Conservation (phyloP, 2,329 filamentous ascomycete species). For the Didymella lethalis region DNA sequence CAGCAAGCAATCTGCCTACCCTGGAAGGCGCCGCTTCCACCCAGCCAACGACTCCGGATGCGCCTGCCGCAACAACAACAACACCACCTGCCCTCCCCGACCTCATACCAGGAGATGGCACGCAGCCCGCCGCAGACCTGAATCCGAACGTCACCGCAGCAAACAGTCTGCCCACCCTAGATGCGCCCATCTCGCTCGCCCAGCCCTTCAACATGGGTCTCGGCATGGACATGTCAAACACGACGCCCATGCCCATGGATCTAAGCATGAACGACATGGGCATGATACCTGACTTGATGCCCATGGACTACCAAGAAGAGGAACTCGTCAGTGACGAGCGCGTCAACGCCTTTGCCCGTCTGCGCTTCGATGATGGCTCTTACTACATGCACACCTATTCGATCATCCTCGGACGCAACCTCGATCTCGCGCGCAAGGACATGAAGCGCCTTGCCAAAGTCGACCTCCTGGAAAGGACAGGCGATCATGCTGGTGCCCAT, state of each 20-base stretch:
- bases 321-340: conserved; percentile 38
- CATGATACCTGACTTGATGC: conserved; percentile 16
- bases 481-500: conserved; percentile 37
- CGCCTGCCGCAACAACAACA: conserved; percentile 19
- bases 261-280: conserved; percentile 24
- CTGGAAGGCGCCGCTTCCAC: conserved; percentile 18
- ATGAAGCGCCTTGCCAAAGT: conserved; percentile 58
- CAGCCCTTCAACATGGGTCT: conserved; percentile 24
- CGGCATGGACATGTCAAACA: conserved; percentile 20
- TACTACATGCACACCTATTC: conserved; percentile 81
- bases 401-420: conserved; percentile 76
- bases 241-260: conserved; percentile 25
- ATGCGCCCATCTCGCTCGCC: conserved; percentile 33
- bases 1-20: conserved; percentile 24
- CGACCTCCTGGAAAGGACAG: conserved; percentile 36
- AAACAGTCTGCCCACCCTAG: conserved; percentile 29
- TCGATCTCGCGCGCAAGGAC: conserved; percentile 56
- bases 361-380: conserved; percentile 77
- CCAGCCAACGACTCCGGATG: no score
- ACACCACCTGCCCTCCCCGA: conserved; percentile 18
- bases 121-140: conserved; percentile 18
- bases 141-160: conserved; percentile 10
- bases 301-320: conserved; percentile 21
- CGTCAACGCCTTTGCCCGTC: conserved; percentile 68
- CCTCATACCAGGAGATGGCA: conserved; percentile 8